Evolutionary conservation across 2,329 filamentous ascomycete genomes (phyloP).

Genomic region (Verticillium klebahnii): DNA sequence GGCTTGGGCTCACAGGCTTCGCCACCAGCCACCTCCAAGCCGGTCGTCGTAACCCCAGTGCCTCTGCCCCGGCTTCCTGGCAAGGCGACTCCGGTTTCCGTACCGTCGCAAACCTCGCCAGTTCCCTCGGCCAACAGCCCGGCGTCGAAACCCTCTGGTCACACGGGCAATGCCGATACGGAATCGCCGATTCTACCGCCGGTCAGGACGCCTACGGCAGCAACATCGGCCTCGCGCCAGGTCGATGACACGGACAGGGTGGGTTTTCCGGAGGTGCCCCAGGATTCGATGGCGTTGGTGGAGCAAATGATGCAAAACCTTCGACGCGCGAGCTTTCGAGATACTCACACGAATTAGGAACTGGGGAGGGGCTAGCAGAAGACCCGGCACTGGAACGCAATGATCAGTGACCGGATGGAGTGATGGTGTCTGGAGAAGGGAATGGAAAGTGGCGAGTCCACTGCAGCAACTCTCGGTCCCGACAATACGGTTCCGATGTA

Average conservation of each 20-base stretch:
- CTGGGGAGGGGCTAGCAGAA: not conserved
- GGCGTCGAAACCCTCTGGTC: not conserved
- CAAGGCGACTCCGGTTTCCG: not conserved
- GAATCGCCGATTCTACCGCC: not conserved
- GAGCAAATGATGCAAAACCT: constrained; percentile 50
- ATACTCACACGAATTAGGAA: not conserved
- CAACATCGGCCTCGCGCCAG: not conserved
- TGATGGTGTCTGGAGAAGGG: not conserved
- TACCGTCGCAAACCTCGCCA: not conserved
- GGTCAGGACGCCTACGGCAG: not conserved
- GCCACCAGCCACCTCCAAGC: not conserved
- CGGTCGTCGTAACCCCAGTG: not conserved
- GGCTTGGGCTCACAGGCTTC: not conserved
- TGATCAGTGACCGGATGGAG: not conserved
- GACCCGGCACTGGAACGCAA: not conserved
- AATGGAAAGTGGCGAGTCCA: not conserved
- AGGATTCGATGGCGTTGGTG: constrained; percentile 43
- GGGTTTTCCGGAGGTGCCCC: constrained; percentile 35
- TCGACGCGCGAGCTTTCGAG: constrained; percentile 28
- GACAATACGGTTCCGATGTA: not conserved
- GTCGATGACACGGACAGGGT: constrained; percentile 9
- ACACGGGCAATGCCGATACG: not conserved
- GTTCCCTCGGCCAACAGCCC: not conserved
- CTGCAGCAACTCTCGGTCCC: not conserved
- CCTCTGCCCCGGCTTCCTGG: not conserved